Conservation (phyloP, 2,329 filamentous ascomycete genomes). For the Teratosphaeria viscida region DNA sequence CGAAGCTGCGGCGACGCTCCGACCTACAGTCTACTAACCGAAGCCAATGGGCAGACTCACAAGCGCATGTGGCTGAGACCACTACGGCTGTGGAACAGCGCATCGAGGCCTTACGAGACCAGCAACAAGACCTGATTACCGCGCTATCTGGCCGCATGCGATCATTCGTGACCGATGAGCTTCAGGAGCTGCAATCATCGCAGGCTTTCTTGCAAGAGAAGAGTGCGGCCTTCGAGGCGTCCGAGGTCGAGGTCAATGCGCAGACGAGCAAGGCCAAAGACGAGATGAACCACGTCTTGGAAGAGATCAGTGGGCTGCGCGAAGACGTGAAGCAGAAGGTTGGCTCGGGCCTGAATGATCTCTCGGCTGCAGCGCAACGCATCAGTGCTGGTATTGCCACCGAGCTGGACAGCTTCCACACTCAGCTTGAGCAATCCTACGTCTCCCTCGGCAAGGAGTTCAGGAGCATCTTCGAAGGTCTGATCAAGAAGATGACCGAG, state of each 20-base stretch:
- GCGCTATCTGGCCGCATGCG: constrained; percentile 63
- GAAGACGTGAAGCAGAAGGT: constrained; percentile 81
- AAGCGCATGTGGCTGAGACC: constrained; percentile 63
- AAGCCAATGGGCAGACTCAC: constrained; percentile 65
- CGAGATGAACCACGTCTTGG: constrained; percentile 81
- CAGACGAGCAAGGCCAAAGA: constrained; percentile 62
- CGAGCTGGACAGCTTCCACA: constrained; percentile 77
- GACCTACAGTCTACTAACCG: constrained; percentile 74
- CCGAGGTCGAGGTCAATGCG: constrained; percentile 56
- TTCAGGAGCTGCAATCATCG: constrained; percentile 59
- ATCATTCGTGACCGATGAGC: constrained; percentile 63
- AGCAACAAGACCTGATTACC: constrained; percentile 62
- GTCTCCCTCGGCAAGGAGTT: constrained; percentile 75
- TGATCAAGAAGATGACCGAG: constrained; percentile 61
- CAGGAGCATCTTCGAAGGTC: constrained; percentile 71
- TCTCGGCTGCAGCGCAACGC: constrained; percentile 73
- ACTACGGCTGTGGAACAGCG: constrained; percentile 67
- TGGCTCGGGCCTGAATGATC: constrained; percentile 69
- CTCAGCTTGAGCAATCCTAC: constrained; percentile 75
- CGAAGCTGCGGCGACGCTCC: constrained; percentile 77
- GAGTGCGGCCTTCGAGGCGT: constrained; percentile 54
- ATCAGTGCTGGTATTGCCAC: constrained; percentile 83
- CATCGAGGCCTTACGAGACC: constrained; percentile 59
- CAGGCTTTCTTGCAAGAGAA: constrained; percentile 62
- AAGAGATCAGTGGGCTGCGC: constrained; percentile 82